phyloP scores from a whole-genome alignment of 2,329 filamentous ascomycete genomes.

The Stagonosporopsis chrysanthemi region DNA sequence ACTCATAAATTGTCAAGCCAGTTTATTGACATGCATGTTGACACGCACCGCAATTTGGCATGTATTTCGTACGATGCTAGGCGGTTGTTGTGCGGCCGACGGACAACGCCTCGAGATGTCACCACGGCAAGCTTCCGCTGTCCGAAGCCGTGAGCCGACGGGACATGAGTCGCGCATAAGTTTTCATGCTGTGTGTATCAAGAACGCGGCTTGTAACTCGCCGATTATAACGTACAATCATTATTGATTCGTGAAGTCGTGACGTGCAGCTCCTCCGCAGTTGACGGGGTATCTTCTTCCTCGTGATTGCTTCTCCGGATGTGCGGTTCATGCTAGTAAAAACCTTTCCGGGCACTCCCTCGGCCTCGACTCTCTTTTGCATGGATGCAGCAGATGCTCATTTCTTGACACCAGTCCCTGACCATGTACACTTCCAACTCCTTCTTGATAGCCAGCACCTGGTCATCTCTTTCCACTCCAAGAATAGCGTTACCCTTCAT shows the following conservation, averaged over 20 bases:
- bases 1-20: not conserved
- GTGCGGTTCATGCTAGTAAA: constrained; percentile 23
- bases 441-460: constrained; percentile 36
- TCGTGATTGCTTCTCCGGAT: not conserved
- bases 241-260: not conserved
- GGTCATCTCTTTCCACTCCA: constrained; percentile 21
- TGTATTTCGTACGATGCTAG: not conserved
- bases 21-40: constrained; percentile 9
- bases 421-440: constrained; percentile 62
- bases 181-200: not conserved
- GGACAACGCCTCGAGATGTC: not conserved
- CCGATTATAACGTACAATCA: not conserved
- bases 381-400: constrained; percentile 85
- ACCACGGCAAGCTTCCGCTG: not conserved
- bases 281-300: constrained; percentile 11
- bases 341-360: constrained; percentile 29
- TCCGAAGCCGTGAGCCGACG: not conserved
- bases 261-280: not conserved
- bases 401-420: constrained; percentile 88
- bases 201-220: not conserved
- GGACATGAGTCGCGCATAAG: not conserved
- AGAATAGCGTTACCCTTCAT: constrained; percentile 21
- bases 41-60: constrained; percentile 8
- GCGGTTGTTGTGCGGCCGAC: constrained; percentile 7
- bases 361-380: constrained; percentile 56